Base-by-base conservation (phyloP, 2,329 filamentous ascomycete genomes). In the Endoconidiophora laricicola region DNA sequence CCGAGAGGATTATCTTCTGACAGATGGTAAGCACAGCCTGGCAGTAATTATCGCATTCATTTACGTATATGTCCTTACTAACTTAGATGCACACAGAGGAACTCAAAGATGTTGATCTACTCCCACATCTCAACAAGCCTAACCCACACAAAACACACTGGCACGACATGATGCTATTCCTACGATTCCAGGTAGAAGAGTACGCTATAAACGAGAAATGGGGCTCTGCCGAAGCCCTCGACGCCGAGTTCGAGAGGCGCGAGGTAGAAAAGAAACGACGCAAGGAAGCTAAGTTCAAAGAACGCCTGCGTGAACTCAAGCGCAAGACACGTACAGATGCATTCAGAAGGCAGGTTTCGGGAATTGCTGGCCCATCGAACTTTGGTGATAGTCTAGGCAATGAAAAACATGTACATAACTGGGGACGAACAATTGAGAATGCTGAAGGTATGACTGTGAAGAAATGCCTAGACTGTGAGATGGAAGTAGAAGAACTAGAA, bases 111-210 rank as follows among this genome's bases (percentile, higher is more conserved):
- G 75, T 79, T 52, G 83, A 88, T 14, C 70, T 98, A 1, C 71
- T 98, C 0, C 90, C 90, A 0, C 88, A 93, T 62, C 72, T 98
- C 6, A 83, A 84, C 49, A 81, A 81, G 33, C 90, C 91, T 1
- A 98, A 98, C 59, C 91, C 91, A 0, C 91, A 95, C 66, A 95
- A 95, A 63, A 79, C 83, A 0, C 87, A 88, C 52, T 98, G 87
- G 86, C 87, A 95, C 63, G 86, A 94, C 69, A 98, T 98, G 91
- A 94, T 94, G 81, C 74, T 98, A 2, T 98, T 91, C 62, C 71
- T 98, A 20, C 82, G 91, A 1, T 93, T 79, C 54, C 91, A 98
- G 61, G 85, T 98, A 2, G 91, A 98, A 61, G 86, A 87, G 51
- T 95, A 95, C 61, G 91, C 90, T 0, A 81, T 96, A 58, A 78